Conservation (phyloP, 192 early-diverging fungal species). For the Phlyctochytrium bullatum region DNA sequence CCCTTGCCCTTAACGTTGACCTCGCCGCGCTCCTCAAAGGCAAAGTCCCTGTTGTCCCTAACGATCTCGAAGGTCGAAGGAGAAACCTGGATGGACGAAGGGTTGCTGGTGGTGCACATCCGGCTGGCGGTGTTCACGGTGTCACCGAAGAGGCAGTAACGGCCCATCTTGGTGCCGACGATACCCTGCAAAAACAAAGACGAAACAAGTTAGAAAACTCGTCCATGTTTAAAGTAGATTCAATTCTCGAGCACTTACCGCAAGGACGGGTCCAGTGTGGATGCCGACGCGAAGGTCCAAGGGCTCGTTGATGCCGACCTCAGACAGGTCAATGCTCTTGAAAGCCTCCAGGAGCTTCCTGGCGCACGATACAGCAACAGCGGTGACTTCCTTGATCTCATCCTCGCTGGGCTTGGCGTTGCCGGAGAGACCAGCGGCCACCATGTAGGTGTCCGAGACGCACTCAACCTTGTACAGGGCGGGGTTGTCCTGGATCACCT, state of each 20-base stretch:
- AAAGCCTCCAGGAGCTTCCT: conserved; percentile 11
- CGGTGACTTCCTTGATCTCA: conserved; percentile 15
- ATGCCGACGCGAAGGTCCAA: conserved; percentile 34
- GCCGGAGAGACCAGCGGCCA: conserved; percentile 18
- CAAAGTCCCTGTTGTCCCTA: conserved; percentile 17
- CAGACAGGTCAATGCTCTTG: conserved; percentile 9
- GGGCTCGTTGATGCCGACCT: conserved; percentile 12
- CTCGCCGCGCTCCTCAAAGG: conserved; percentile 30
- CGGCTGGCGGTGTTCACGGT: conserved; percentile 36
- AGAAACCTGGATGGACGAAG: conserved; percentile 33
- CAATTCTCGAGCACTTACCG: conserved; percentile 14
- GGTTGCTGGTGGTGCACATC: conserved; percentile 33
- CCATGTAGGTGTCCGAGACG: conserved; percentile 26
- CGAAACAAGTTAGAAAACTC: background rate
- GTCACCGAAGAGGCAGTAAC: conserved; percentile 44
- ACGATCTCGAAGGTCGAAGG: conserved; percentile 19
- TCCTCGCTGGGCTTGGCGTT: background rate
- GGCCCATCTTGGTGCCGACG: conserved; percentile 41
- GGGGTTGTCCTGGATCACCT: conserved; percentile 10
- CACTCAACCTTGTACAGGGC: conserved; percentile 26
- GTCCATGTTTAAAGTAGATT: too few species aligned
- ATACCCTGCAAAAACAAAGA: conserved; percentile 32
- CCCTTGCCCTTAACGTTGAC: conserved; percentile 39
- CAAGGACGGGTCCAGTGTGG: conserved; percentile 31
- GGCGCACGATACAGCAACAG: conserved; percentile 9